Evolutionary conservation across 2,329 filamentous ascomycete genomes (phyloP).

Genomic region (Chalara sp.): DNA sequence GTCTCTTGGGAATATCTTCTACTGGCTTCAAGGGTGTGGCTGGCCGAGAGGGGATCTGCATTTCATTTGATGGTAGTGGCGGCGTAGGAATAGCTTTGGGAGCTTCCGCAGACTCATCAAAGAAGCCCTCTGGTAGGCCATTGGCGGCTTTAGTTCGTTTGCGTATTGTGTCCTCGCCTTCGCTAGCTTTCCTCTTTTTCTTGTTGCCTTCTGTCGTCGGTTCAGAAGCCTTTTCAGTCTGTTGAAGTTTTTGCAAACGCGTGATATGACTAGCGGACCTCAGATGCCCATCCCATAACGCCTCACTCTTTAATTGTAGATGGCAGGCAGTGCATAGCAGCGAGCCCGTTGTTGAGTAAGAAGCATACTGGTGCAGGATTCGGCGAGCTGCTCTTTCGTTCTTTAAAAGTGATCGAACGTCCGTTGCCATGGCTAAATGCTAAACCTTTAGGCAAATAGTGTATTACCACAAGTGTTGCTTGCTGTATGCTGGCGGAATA

Average conservation of each 20-base stretch:
- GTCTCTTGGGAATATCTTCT: slow-evolving; percentile 34
- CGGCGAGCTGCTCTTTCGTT: slow-evolving; percentile 69
- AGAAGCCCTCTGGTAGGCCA: slow-evolving; percentile 28
- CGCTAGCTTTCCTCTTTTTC: slow-evolving; percentile 46
- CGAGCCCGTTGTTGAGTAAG: slow-evolving; percentile 61
- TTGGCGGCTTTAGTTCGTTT: slow-evolving; percentile 35
- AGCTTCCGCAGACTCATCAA: slow-evolving; percentile 17
- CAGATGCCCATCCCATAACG: slow-evolving; percentile 60
- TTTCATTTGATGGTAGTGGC: slow-evolving; percentile 32
- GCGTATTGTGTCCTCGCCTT: slow-evolving; percentile 31
- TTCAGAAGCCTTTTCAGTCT: slow-evolving; percentile 5
- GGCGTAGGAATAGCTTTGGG: slow-evolving; percentile 25
- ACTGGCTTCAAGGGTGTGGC: slow-evolving; percentile 46
- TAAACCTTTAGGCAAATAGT: background rate
- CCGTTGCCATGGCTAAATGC: slow-evolving; percentile 50
- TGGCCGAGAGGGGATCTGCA: slow-evolving; percentile 57
- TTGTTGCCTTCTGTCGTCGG: slow-evolving; percentile 7
- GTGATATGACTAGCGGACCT: slow-evolving; percentile 38
- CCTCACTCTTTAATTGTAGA: slow-evolving; percentile 56
- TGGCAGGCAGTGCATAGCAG: slow-evolving; percentile 63
- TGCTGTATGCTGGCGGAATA: no score
- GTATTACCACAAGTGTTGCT: background rate
- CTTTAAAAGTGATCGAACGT: slow-evolving; percentile 73
- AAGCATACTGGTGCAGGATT: slow-evolving; percentile 62
- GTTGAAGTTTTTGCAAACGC: slow-evolving; percentile 26